A percentile compares a stretch with the other conserved stretches of the same genome.
Conservation (phyloP, 768 basidiomycete genomes). For the Amylocystis lapponica region DNA sequence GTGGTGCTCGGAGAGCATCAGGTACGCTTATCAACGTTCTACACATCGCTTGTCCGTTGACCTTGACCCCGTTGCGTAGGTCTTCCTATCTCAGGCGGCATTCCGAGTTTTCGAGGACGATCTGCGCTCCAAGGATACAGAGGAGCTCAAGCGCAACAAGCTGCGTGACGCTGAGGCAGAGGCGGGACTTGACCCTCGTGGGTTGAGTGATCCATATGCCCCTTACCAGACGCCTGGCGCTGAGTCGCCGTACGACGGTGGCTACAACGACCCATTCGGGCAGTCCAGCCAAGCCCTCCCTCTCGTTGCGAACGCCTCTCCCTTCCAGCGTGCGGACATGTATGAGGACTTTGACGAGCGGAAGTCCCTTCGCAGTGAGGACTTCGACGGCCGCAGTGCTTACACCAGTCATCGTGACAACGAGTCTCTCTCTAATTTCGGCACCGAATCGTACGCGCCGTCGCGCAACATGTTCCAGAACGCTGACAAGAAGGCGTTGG, state of each 20-base stretch:
- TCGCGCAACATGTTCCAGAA: constrained; percentile 94
- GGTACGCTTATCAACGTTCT: constrained; percentile 38
- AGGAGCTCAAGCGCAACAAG: constrained; percentile 80
- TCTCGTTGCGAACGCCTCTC: constrained; percentile 77
- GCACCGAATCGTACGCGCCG: constrained; percentile 91
- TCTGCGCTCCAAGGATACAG: constrained; percentile 74
- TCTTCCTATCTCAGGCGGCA: constrained; percentile 79
- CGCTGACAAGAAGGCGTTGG: constrained; percentile 62
- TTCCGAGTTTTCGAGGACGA: constrained; percentile 90
- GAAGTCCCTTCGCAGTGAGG: constrained; percentile 68
- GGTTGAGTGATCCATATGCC: constrained; percentile 64
- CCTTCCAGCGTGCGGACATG: constrained; percentile 69
- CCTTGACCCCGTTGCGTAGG: constrained; percentile 39
- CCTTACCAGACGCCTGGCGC: constrained; percentile 59
- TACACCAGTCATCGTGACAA: constrained; percentile 77
- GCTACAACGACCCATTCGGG: constrained; percentile 47
- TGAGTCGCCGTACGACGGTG: constrained; percentile 36
- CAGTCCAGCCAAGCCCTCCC: constrained; percentile 72
- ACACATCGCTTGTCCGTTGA: background rate
- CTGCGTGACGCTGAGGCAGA: constrained; percentile 72
- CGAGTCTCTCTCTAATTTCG: constrained; percentile 75
- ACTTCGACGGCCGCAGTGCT: constrained; percentile 74
- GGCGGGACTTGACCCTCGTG: constrained; percentile 53
- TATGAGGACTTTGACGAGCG: constrained; percentile 78
- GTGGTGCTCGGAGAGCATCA: constrained; percentile 79